Conservation (phyloP, 495 filamentous ascomycete genomes). For the Tuber aestivum region DNA sequence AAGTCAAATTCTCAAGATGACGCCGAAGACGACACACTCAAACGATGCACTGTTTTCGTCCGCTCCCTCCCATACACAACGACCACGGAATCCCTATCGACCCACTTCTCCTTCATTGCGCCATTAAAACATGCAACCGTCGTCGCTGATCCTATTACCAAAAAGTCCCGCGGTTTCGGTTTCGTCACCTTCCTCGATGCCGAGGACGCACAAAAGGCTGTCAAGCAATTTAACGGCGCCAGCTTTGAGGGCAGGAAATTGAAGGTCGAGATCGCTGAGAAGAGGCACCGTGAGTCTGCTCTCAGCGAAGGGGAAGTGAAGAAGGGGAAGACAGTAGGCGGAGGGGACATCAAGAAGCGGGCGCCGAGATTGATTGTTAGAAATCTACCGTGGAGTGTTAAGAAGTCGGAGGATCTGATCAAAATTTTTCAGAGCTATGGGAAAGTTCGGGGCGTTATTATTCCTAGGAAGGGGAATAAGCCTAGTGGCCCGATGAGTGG, state of each 20-base stretch:
- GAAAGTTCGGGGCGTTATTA: slow-evolving; percentile 72
- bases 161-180: slow-evolving; percentile 81
- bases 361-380: slow-evolving; percentile 85
- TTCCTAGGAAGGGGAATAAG: slow-evolving; percentile 70
- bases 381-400: slow-evolving; percentile 95
- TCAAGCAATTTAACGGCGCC: slow-evolving; percentile 68
- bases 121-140: slow-evolving; percentile 90
- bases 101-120: slow-evolving; percentile 86
- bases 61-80: slow-evolving; percentile 69
- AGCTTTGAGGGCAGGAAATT: slow-evolving; percentile 72
- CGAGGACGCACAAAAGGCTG: slow-evolving; percentile 76
- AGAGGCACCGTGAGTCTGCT: slow-evolving; percentile 63
- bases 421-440: slow-evolving; percentile 77
- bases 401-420: slow-evolving; percentile 68
- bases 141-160: slow-evolving; percentile 72
- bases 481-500: slow-evolving; percentile 54
- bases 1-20: slow-evolving; percentile 13
- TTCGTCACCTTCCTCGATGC: slow-evolving; percentile 95
- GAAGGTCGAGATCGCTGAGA: slow-evolving; percentile 78
- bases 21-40: slow-evolving; percentile 31
- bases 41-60: slow-evolving; percentile 74
- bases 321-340: slow-evolving; percentile 50
- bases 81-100: slow-evolving; percentile 76
- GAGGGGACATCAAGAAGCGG: slow-evolving; percentile 46
- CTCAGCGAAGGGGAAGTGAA: slow-evolving; percentile 47